Percentiles rank a stretch among this genome's conserved stretches.
Evolutionary conservation across 352 stramenopile genomes (phyloP).

Genomic region (Phytophthora podocarpi): DNA sequence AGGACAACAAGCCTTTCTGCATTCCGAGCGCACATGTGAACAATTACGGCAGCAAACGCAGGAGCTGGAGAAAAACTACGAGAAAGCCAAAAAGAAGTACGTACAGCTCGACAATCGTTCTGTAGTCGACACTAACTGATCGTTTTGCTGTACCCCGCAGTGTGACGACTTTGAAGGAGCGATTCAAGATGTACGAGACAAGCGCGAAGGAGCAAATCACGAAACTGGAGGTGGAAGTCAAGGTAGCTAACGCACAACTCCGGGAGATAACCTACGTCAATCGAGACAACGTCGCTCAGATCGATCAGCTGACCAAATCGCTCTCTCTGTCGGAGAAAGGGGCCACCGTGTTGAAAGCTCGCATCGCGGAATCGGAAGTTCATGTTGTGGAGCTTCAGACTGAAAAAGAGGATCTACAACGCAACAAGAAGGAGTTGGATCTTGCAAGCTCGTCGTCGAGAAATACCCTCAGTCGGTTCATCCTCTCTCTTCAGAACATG

Average conservation of each 20-base stretch:
- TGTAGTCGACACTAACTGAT: not conserved
- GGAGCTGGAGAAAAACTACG: constrained; percentile 78
- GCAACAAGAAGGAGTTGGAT: constrained; percentile 59
- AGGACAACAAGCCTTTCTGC: constrained; percentile 75
- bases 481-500: constrained; percentile 70
- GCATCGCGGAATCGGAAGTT: constrained; percentile 47
- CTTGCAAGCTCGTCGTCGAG: constrained; percentile 61
- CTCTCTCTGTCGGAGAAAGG: constrained; percentile 60
- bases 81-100: constrained; percentile 77
- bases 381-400: constrained; percentile 44
- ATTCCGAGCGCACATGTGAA: constrained; percentile 72
- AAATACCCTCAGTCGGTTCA: constrained; percentile 53
- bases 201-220: constrained; percentile 80
- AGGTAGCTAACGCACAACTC: constrained; percentile 68
- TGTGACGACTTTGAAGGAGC: constrained; percentile 63
- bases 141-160: no score
- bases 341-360: constrained; percentile 37
- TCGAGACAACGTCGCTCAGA: constrained; percentile 68
- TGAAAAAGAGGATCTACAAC: constrained; percentile 69
- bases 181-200: constrained; percentile 81
- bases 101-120: constrained; percentile 3
- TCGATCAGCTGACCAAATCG: constrained; percentile 64
- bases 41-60: constrained; percentile 70
- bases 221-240: constrained; percentile 83
- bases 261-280: constrained; percentile 80